phyloP scores from a whole-genome alignment of 345 rosid species.

The Eucalyptus regnans region DNA sequence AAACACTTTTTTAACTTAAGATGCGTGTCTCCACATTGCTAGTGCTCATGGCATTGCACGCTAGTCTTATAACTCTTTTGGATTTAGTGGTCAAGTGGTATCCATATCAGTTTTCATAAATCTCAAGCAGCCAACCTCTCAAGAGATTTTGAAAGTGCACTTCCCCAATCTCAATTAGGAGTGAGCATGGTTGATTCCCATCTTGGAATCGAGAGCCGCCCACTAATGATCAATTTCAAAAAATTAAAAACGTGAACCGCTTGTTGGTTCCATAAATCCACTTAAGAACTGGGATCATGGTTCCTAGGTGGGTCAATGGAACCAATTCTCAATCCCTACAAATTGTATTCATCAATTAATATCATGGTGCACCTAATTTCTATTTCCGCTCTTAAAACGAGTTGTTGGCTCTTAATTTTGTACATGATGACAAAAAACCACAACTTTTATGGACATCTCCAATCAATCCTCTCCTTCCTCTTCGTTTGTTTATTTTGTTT shows the following conservation, averaged over 20 bases:
- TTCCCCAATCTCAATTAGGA: accelerated
- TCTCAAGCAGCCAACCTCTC: neutral
- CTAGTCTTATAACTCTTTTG: neutral
- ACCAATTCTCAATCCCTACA: too few relatives aligned
- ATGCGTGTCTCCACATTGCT: neutral
- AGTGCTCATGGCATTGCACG: neutral
- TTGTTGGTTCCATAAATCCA: too few relatives aligned
- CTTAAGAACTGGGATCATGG: accelerated
- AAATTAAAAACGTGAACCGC: accelerated
- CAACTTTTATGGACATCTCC: too few relatives aligned
- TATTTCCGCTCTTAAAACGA: accelerated
- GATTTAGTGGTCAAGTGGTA: neutral
- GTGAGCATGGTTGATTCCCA: too few relatives aligned
- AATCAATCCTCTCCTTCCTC: too few relatives aligned
- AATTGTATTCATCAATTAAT: too few relatives aligned
- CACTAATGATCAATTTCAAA: too few relatives aligned
- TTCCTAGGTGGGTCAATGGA: too few relatives aligned
- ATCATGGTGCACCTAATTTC: too few relatives aligned
- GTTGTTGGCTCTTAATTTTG: too few relatives aligned
- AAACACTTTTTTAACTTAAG: neutral
- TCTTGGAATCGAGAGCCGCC: accelerated
- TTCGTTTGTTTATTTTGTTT: too few relatives aligned
- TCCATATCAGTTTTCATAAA: neutral
- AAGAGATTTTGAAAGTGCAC: neutral
- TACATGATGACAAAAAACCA: accelerated